Evolutionary conservation across 352 stramenopile species (phyloP), one percentile per base, ranked within the genome.

Genomic region (Phytophthora hibernalis): DNA sequence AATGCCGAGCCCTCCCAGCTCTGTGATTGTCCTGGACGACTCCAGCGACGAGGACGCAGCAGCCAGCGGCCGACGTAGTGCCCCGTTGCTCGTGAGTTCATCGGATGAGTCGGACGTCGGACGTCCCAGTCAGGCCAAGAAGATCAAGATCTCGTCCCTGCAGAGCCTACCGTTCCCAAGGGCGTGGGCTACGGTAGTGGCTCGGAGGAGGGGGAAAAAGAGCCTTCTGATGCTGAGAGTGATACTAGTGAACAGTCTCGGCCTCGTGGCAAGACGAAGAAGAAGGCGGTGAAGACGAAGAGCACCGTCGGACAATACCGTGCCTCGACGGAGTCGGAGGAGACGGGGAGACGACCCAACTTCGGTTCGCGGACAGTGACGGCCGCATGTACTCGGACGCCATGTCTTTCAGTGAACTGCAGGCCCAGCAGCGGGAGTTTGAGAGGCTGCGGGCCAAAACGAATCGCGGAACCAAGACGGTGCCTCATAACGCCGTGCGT

Each of bases 371-470:
- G 16, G 31, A 56, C 42, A 64, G 22, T 48, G 58, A 68, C 12
- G 65, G 70, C 26, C 62, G 61, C 10, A 65, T 77, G 52, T 75
- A 74, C 40, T 66, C 69, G 10, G 79, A 88, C 22, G 57, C 44
- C 38, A 65, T 90, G 43, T 82, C 82, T 13, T 78, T 87, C 45
- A 89, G 79, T 5, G 80, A 92, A 42, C 53, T 91, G 24, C 80
- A 91, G 62, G 82, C 82, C 3, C 84, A 92, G 61, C 80, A 90
- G 58, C 66, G 65, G 13, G 76, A 80, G 48, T 59, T 84, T 18
- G 72, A 80, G 54, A 59, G 50, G 22, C 49, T 83, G 18, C 70
- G 73, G 48, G 53, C 48, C 7, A 51, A 71, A 54, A 67, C 70
- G 9, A 56, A 78, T 20, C 57, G 63, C 51, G 40, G 35, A 40